Conservation (phyloP, 176 grass and related monocot species). For the Themeda triandra region DNA sequence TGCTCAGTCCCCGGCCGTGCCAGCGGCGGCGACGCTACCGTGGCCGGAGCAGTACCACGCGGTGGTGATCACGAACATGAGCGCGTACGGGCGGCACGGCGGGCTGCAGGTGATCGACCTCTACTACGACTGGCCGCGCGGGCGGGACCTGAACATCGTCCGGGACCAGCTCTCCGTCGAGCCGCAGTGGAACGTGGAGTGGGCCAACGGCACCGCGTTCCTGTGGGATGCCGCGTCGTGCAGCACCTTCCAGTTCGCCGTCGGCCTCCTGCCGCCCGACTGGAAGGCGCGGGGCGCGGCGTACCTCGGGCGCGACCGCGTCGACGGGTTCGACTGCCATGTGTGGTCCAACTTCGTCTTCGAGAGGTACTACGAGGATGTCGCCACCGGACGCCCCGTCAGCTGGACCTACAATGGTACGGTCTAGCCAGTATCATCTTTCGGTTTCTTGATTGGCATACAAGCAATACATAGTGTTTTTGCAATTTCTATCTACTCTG, state of each 20-base stretch:
- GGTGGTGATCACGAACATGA: conserved; percentile 44
- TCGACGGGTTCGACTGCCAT: conserved; percentile 66
- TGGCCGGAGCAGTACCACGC: conserved; percentile 80
- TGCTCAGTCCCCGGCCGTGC: not conserved
- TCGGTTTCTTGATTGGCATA: too few species aligned
- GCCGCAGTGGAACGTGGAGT: conserved; percentile 49
- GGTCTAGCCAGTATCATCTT: too few species aligned
- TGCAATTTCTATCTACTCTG: not conserved
- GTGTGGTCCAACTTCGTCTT: conserved; percentile 58
- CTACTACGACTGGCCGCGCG: conserved; percentile 73
- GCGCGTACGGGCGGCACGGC: not conserved
- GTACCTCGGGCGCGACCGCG: conserved; percentile 53
- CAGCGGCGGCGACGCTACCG: not conserved
- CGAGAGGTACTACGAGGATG: conserved; percentile 65
- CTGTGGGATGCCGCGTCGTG: conserved; percentile 41
- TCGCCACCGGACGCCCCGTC: conserved; percentile 58
- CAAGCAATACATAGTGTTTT: too few species aligned
- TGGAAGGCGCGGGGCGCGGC: conserved; percentile 29
- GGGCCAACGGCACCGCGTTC: conserved; percentile 65
- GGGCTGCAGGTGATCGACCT: conserved; percentile 51
- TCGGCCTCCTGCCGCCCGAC: conserved; percentile 53
- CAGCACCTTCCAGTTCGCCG: conserved; percentile 17
- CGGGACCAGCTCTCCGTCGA: conserved; percentile 33
- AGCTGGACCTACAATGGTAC: conserved; percentile 49
- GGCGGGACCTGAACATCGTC: conserved; percentile 57